Percentiles rank a stretch among this genome's conserved stretches.
phyloP scores from a whole-genome alignment of 495 filamentous ascomycete genomes.

The Daldinia loculata region DNA sequence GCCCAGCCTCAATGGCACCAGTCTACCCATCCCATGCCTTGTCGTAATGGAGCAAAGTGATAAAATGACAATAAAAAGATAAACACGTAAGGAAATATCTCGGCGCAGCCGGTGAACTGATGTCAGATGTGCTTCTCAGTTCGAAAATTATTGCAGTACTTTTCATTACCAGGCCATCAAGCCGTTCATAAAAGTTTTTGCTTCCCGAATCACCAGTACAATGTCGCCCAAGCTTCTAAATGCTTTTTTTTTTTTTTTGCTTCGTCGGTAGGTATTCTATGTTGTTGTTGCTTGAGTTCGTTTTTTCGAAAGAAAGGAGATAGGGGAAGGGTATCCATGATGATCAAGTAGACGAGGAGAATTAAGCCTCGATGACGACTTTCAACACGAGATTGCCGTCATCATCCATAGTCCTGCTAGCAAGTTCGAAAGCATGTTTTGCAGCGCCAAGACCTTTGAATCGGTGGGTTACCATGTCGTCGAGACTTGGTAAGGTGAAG shows the following conservation, averaged over 20 bases:
- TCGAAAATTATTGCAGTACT: slow-evolving; percentile 17
- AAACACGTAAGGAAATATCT: slow-evolving; percentile 14
- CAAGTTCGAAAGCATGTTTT: slow-evolving; percentile 79
- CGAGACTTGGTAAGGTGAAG: slow-evolving; percentile 68
- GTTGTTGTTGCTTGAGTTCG: not conserved
- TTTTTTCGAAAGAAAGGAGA: slow-evolving; percentile 6
- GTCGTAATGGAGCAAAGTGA: not conserved
- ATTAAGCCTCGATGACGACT: slow-evolving; percentile 74
- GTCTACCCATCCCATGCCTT: slow-evolving; percentile 33
- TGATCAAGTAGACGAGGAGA: not conserved
- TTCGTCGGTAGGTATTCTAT: slow-evolving; percentile 22
- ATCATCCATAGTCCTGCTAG: slow-evolving; percentile 80
- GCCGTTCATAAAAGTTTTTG: slow-evolving; percentile 29
- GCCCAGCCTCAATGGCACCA: slow-evolving; percentile 27
- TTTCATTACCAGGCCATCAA: slow-evolving; percentile 33
- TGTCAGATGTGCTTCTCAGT: slow-evolving; percentile 24
- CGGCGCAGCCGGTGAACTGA: slow-evolving; percentile 14
- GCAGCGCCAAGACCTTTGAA: slow-evolving; percentile 71
- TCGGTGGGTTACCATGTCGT: slow-evolving; percentile 79
- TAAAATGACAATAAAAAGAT: not conserved
- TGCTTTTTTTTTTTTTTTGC: slow-evolving; percentile 28
- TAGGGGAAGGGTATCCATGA: slow-evolving; percentile 14
- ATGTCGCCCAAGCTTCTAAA: slow-evolving; percentile 21
- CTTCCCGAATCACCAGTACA: slow-evolving; percentile 29
- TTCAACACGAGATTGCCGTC: slow-evolving; percentile 82